Base-by-base conservation (phyloP, 2,329 filamentous ascomycete species). In the Aphanoascus verrucosus region DNA sequence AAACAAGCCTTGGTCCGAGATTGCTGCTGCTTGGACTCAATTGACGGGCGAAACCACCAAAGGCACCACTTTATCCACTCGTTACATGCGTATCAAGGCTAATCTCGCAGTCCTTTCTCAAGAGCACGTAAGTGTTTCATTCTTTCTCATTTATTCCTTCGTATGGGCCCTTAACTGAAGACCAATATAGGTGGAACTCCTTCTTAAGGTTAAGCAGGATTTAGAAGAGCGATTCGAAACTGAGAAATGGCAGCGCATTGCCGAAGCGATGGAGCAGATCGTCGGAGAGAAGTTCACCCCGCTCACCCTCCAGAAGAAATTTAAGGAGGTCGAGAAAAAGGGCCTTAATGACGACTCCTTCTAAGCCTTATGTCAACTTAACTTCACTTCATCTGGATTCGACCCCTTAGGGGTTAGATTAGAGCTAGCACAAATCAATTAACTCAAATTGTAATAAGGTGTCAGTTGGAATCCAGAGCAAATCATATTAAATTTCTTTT, bases 211-310 rank as follows among this genome's bases (percentile, higher is more conserved):
- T 19, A 73, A 73, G 55, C 64, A 64, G 42, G 64, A 69, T 11
- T 59, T 73, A 19, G 71, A 74, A 52, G 64, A 64, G 3, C 64
- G 64, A 41, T 70, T 71, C 49, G 66, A 70, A 49, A 56, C 52
- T 20, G 64, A 67, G 38, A 72, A 72, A 54, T 74, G 71, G 71
- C 55, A 57, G 7, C 56, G 64, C 35, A 67, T 74, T 35, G 61
- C 67, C 0, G 60, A 66, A 11, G 55, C 59, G 6, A 61, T 73
- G 51, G 60, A 60, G 19, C 56, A 59, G 6, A 60, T 60, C 20
- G 63, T 65, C 3, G 68, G 68, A 1, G 58, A 58, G 12, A 61
- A 60, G 23, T 72, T 72, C 52, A 60, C 68, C 35, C 53, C 59
- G 7, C 56, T 63, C 15, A 61, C 64, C 6, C 55, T 73, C 20